Base-by-base conservation (phyloP, 192 early-diverging fungal genomes). In the Phycomyces nitens region DNA sequence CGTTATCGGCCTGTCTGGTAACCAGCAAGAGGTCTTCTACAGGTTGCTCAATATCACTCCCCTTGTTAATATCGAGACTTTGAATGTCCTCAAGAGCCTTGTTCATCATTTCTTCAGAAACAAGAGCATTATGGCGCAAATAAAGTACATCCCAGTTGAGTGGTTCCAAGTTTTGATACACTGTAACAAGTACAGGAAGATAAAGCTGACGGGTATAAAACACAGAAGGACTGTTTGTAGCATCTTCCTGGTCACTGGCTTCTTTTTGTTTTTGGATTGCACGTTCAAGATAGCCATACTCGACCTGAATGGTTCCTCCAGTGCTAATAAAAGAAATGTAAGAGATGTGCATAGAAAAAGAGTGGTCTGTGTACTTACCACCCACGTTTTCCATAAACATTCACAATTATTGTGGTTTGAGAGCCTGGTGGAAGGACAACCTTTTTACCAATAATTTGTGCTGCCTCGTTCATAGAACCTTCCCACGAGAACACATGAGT, bases 361-460 rank as follows among this genome's bases (percentile, higher is more conserved):
- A 47, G 15, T 47, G 12, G 44, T 47, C 12, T 47, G 44, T 18
- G 3, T 38, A 26, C 53, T 65, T 57, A 65, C 64, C 64, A 67
- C 14, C 65, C 65, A 34, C 74, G 70, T 62, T 93, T 93, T n/a
- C 91, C 91, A 82, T 84, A 88, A 16, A 89, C 76, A 47, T 84
- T 85, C n/a, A 92, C 79, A 52, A 68, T 76, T 52, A 93, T 70
- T 16, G 73, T 75, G 10, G 54, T 61, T 15, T 53, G 61, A 20
- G 76, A 79, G 14, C 86, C 84, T 27, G 82, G 82, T 0, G 77
- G 72, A 26, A 90, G 70, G 8, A 80, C 64, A 5, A 88, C 72
- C 27, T 60, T 70, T 65, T 62, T 53, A 4, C 69, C 62, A 49
- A 58, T 57, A 40, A 41, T 53, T 21, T 60, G 51, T 5, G 54